A percentile compares a stretch with the other conserved stretches of the same genome.
Evolutionary conservation across 768 basidiomycete genomes (phyloP).

Genomic region (Ramaria rubella): DNA sequence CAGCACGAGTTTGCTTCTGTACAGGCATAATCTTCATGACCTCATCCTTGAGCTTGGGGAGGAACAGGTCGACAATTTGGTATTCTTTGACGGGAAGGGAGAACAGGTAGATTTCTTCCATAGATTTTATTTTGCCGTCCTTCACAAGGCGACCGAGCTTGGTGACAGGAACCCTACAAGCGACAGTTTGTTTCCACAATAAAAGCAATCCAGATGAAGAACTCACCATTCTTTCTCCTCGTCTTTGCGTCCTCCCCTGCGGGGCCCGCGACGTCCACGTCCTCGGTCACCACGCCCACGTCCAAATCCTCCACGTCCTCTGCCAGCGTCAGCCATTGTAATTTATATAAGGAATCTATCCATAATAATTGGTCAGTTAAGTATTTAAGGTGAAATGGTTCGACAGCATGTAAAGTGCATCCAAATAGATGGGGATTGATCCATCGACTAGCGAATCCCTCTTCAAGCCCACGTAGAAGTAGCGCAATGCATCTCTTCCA

Average conservation of each 20-base stretch:
- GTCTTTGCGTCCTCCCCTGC: slow-evolving; percentile 96
- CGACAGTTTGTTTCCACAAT: not conserved
- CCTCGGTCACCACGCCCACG: slow-evolving; percentile 65
- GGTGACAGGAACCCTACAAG: slow-evolving; percentile 86
- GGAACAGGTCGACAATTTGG: slow-evolving; percentile 99
- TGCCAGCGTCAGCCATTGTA: slow-evolving; percentile 82
- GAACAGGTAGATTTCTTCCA: slow-evolving; percentile 99
- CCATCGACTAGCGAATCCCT: not conserved
- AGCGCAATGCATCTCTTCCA: not conserved
- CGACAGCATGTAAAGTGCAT: not conserved
- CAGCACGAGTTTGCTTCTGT: slow-evolving; percentile 99
- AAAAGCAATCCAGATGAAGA: too few species aligned
- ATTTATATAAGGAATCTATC: not conserved
- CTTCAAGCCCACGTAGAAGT: not conserved
- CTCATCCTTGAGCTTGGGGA: slow-evolving; percentile 98
- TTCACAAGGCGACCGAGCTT: slow-evolving; percentile 99
- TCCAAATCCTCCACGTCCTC: slow-evolving; percentile 88
- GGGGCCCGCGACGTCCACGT: slow-evolving; percentile 67
- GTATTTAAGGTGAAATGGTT: not conserved
- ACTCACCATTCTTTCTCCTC: slow-evolving; percentile 99
- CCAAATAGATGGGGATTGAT: not conserved
- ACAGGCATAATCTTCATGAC: slow-evolving; percentile 99
- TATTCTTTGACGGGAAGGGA: slow-evolving; percentile 99
- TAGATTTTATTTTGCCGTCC: slow-evolving; percentile 99
- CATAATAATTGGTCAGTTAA: not conserved